Evolutionary conservation across 805 yeast genomes (phyloP).

Genomic region (Candida namnaoensis): DNA sequence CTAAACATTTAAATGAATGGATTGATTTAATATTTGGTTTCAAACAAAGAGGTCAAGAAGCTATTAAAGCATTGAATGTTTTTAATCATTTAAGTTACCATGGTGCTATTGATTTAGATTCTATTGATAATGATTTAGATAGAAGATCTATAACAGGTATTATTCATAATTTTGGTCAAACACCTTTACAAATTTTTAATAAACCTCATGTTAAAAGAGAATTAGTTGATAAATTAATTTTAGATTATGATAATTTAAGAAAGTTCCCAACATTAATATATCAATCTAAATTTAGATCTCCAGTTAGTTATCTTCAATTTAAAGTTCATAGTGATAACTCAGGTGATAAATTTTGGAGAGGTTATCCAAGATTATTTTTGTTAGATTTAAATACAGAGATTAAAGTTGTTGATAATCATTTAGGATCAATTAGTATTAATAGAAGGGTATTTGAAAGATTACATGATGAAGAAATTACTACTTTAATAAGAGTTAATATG

Average conservation of each 20-base stretch:
- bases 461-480: conserved; percentile 21
- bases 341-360: conserved; percentile 37
- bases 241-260: conserved; percentile 22
- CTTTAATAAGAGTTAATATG: conserved; percentile 16
- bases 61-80: conserved; percentile 61
- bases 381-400: conserved; percentile 16
- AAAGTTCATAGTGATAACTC: conserved; percentile 26
- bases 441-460: conserved; percentile 19
- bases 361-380: conserved; percentile 28
- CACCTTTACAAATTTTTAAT: conserved; percentile 66
- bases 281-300: conserved; percentile 30
- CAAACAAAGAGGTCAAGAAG: conserved; percentile 68
- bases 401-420: conserved; percentile 8
- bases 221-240: conserved; percentile 25
- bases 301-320: conserved; percentile 36
- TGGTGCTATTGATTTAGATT: conserved; percentile 74
- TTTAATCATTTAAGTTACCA: conserved; percentile 80
- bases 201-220: conserved; percentile 56
- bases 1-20: conserved; percentile 73
- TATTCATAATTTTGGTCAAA: conserved; percentile 89
- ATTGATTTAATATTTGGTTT: conserved; percentile 78
- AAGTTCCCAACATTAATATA: conserved; percentile 29
- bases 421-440: conserved; percentile 15
- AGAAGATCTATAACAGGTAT: conserved; percentile 72
- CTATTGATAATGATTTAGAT: conserved; percentile 65